Base-by-base conservation (phyloP, 2,329 filamentous ascomycete genomes). In the Colletotrichum australisinense region DNA sequence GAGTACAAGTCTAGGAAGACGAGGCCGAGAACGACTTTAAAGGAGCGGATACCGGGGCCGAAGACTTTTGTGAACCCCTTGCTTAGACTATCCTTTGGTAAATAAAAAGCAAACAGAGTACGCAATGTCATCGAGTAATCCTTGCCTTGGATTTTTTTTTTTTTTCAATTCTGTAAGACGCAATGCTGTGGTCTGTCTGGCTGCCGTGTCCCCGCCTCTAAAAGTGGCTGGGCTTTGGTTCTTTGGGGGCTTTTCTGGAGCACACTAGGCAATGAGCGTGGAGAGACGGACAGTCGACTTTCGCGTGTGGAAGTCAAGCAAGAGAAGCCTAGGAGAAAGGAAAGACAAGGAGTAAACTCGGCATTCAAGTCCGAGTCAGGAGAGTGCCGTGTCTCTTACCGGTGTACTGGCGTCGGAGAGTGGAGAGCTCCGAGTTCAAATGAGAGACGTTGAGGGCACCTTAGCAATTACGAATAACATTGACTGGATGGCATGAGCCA, bases 301-400 rank as follows among this genome's bases (percentile, higher is more conserved):
- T 28, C 14, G 49, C 46, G 60, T 57, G 19, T 12, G 12, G 12
- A 56, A 49, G 60, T 53, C 32, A 56, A 32, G 8, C 19, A 49
- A 30, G 26, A 26, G 19, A 28, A 63, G n/a, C 16, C 38, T 42
- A 6, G 8, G 38, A 6, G 24, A n/a, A 19, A 42, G 38, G 38
- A 19, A n/a, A 19, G 24, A 19, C n/a, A 38, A 32, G 69, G 72
- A 72, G 69, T 59, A 64, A 72, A 57, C 58, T 74, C 73, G 63
- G 73, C 66, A 65, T 71, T 74, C 63, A 63, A 71, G 58, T 62
- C 67, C 63, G 56, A 56, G 46, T 19, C 28, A 63, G 52, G 52
- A 56, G 46, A 53, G 35, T 35, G 60, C 67, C 56, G 60, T 62
- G 28, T 57, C 46, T 63, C 52, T 53, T 12, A 63, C 42, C 26